These are phyloP conservation scores for Hansenula sp. DNA, from an alignment of 1,139 yeast species.

Conservation along the genomic window DNA sequence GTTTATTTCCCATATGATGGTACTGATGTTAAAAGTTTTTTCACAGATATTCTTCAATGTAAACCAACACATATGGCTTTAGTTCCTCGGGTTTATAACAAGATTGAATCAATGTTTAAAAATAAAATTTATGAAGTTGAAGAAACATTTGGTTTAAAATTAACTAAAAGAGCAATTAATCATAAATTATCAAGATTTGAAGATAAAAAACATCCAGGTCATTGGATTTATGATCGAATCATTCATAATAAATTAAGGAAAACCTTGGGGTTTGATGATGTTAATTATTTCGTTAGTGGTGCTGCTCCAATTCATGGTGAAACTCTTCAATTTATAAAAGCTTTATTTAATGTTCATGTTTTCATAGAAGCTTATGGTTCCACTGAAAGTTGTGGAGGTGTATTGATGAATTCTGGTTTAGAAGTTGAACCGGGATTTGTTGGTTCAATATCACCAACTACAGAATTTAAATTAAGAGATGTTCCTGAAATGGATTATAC, in stretches of 20 bases:
- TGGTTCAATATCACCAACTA: conserved; percentile 40
- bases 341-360: conserved; percentile 35
- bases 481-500: conserved; percentile 42
- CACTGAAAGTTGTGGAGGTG: conserved; percentile 32
- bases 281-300: conserved; percentile 32
- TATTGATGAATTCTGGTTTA: conserved; percentile 2
- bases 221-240: conserved; percentile 7
- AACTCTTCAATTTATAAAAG: conserved; percentile 37
- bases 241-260: conserved; percentile 31
- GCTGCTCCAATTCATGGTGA: conserved; percentile 44
- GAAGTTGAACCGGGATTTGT: conserved; percentile 35
- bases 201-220: conserved; percentile 26
- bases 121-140: conserved; percentile 20
- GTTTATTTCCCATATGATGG: conserved; percentile 30
- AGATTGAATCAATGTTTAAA: conserved; percentile 39
- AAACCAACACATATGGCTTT: conserved; percentile 36
- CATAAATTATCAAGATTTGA: background rate
- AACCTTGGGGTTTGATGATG: conserved; percentile 35
- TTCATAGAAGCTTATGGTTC: conserved; percentile 42
- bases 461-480: conserved; percentile 42
- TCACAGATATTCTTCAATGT: conserved; percentile 35
- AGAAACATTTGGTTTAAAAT: conserved; percentile 31
- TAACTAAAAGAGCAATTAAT: conserved; percentile 26
- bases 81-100: conserved; percentile 45
- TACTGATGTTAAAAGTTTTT: conserved; percentile 31